phyloP scores from a whole-genome alignment of 129 eudicot species.

The Pseudognaphalium luteoalbum region DNA sequence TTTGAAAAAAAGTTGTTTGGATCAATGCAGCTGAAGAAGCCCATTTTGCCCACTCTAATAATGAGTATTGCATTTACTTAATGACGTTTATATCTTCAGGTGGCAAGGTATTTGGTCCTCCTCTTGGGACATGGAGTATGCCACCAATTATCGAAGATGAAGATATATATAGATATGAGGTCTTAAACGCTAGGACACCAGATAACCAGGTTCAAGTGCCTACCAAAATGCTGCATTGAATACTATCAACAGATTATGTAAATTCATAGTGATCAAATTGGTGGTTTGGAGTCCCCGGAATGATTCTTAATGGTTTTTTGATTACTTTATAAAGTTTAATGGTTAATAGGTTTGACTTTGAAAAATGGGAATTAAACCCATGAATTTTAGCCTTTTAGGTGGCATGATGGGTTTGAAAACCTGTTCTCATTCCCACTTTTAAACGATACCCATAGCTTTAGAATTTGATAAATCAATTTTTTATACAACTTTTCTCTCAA shows the following conservation, averaged over 20 bases:
- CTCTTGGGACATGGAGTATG: constrained; percentile 90
- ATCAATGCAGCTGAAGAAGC: not conserved
- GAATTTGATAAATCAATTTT: too few species aligned
- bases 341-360: too few species aligned
- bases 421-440: too few species aligned
- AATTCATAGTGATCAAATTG: too few species aligned
- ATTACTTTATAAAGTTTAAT: too few species aligned
- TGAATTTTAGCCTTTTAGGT: too few species aligned
- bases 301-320: too few species aligned
- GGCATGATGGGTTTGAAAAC: too few species aligned
- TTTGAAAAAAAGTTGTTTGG: not conserved
- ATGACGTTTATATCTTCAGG: constrained; percentile 49
- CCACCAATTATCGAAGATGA: constrained; percentile 78
- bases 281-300: too few species aligned
- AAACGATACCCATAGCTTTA: too few species aligned
- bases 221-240: not conserved
- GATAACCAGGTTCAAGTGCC: not conserved
- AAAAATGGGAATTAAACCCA: too few species aligned
- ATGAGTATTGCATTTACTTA: not conserved
- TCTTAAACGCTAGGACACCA: constrained; percentile 27
- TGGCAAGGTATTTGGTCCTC: constrained; percentile 65
- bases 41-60: not conserved
- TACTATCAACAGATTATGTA: not conserved
- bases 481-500: too few species aligned
- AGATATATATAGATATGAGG: constrained; percentile 51